Evolutionary conservation across 2,329 filamentous ascomycete species (phyloP), one percentile per base, ranked within the genome.

Genomic region (Venturia effusa): DNA sequence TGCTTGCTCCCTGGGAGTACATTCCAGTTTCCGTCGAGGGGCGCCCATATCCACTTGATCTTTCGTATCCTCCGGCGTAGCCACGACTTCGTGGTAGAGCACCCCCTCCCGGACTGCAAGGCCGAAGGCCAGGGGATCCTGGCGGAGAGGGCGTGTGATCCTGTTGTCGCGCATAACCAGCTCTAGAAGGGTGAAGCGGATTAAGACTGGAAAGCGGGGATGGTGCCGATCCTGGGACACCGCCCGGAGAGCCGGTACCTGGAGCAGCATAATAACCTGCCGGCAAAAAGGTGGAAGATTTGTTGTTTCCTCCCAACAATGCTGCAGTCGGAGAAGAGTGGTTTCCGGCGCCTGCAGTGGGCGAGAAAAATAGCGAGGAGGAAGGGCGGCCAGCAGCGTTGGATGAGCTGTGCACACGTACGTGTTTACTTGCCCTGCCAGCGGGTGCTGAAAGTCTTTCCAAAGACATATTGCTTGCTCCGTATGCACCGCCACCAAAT

Each of bases 181-280:
- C 64, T 71, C 72, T 32, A 70, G 70, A 19, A 68, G 67, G 13
- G 67, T 68, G 8, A 73, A 66, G 63, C 71, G 70, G 7, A 69
- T 72, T 22, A 72, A 74, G 22, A 69, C 65, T 45, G 71, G 71
- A 11, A 68, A 65, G 30, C 40, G 48, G 64, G 37, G 41, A n/a
- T n/a, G 55, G 10, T 10, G 40, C 5, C 37, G 54, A 24, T 11
- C n/a, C 34, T 11, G 63, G 40, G 15, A 70, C 70, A 67, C 75
- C 69, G 66, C 76, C 72, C n/a, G 77, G 72, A 64, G 76, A 68
- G 0, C 74, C 78, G 11, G 79, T 81, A 39, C 80, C 81, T 27
- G 88, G 84, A 5, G 90, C 83, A 39, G 91, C 88, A 72, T 97
- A 97, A 77, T 96, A 97, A 1, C 93, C 93, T 3, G 93, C 88